A percentile compares a stretch with the other conserved stretches of the same genome.
Conservation (phyloP, 257 asterid genomes). For the Penstemon barbatus region DNA sequence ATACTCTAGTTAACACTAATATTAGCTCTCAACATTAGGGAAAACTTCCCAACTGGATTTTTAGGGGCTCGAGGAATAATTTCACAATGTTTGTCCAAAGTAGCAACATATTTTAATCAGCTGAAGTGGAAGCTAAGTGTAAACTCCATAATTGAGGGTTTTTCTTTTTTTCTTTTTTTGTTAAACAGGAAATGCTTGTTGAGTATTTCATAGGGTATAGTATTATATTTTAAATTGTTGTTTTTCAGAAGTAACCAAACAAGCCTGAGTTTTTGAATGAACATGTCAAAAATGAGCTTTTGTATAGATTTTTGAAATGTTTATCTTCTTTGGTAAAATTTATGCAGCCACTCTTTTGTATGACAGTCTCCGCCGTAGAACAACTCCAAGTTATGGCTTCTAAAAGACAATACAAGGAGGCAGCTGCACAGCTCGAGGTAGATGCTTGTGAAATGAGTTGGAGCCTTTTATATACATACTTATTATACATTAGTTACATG, state of each 20-base stretch:
- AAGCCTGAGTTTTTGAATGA: constrained; percentile 5
- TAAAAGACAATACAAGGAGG: constrained; percentile 96
- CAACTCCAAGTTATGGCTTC: constrained; percentile 99
- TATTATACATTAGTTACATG: no score
- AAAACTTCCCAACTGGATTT: no score
- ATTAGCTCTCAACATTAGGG: no score
- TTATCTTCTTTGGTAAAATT: constrained; percentile 15
- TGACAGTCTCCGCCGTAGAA: constrained; percentile 93
- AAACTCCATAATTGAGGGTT: no score
- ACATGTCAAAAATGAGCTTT: not conserved
- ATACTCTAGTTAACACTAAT: no score
- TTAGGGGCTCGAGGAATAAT: no score
- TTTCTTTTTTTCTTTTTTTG: no score
- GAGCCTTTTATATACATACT: constrained; percentile 17
- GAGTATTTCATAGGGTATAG: constrained; percentile 4
- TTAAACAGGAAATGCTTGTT: constrained; percentile 7
- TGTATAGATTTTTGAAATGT: constrained; percentile 2
- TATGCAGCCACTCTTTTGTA: constrained; percentile 27
- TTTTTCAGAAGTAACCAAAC: constrained; percentile 15
- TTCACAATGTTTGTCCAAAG: no score
- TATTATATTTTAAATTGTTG: not conserved
- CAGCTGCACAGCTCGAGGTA: constrained; percentile 99
- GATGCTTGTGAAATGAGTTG: constrained; percentile 15
- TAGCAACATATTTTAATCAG: no score
- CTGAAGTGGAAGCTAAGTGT: no score